phyloP scores from a whole-genome alignment of 2,329 filamentous ascomycete genomes.

The Xylaria sp. region DNA sequence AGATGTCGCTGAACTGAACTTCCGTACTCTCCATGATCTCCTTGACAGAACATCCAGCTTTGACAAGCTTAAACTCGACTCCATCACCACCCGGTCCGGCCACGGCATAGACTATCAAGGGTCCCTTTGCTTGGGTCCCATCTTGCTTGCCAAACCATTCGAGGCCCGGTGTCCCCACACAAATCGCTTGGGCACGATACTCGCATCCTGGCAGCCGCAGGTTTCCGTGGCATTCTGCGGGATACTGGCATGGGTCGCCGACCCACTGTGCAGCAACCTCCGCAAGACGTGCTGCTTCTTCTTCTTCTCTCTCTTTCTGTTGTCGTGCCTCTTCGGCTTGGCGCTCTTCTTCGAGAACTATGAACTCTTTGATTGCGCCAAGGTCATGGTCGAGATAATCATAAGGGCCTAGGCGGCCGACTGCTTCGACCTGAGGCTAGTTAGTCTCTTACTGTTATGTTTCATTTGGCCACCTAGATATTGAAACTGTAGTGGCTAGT shows the following conservation, averaged over 20 bases:
- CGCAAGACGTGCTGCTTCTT: background rate
- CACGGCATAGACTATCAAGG: constrained; percentile 7
- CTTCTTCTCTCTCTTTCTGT: background rate
- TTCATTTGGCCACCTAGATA: background rate
- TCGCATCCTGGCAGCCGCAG: constrained; percentile 14
- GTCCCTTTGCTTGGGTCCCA: too few relatives aligned
- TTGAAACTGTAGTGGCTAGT: background rate
- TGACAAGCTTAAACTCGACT: constrained; percentile 3
- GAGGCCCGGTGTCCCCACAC: constrained; percentile 5
- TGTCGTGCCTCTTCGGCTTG: background rate
- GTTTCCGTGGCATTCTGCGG: constrained; percentile 8
- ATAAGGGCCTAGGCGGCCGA: background rate
- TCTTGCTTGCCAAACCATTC: background rate
- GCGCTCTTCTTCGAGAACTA: background rate
- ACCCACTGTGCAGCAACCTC: background rate
- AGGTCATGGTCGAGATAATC: background rate
- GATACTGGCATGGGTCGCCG: background rate
- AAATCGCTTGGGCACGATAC: constrained; percentile 5
- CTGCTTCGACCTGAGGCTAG: background rate
- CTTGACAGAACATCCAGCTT: background rate
- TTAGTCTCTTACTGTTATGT: background rate
- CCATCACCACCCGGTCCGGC: background rate
- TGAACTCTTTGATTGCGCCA: background rate
- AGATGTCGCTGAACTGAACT: constrained; percentile 11
- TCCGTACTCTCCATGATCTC: background rate